These are phyloP conservation scores for Collybia mongolica DNA, from an alignment of 768 basidiomycete genomes.

Conservation along the genomic window DNA sequence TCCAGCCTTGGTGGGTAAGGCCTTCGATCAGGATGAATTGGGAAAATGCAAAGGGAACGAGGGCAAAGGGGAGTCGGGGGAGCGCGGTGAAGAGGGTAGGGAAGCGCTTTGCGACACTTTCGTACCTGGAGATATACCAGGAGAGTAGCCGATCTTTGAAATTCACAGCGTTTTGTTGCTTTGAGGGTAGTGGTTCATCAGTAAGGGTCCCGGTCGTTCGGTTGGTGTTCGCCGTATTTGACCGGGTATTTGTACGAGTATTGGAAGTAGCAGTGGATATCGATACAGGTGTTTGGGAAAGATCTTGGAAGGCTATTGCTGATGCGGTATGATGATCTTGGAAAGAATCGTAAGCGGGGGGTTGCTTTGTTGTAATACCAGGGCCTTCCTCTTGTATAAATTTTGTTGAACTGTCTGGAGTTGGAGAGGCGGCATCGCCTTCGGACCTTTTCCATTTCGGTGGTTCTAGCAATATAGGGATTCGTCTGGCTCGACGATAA, in stretches of 20 bases:
- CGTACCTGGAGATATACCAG: constrained; percentile 6
- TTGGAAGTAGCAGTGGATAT: neutral
- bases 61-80: constrained; percentile 71
- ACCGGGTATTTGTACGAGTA: constrained; percentile 11
- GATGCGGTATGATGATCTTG: neutral
- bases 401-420: neutral
- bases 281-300: constrained; percentile 6
- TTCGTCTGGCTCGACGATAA: constrained; percentile 36
- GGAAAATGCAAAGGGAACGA: constrained; percentile 90
- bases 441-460: constrained; percentile 16
- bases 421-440: neutral
- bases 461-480: constrained; percentile 17
- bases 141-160: constrained; percentile 5
- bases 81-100: constrained; percentile 71
- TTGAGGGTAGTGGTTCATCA: neutral
- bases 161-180: neutral
- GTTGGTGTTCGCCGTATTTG: constrained; percentile 9
- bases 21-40: constrained; percentile 94
- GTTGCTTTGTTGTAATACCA: neutral
- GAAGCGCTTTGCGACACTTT: constrained; percentile 39
- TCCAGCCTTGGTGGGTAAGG: constrained; percentile 83
- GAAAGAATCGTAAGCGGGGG: neutral
- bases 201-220: neutral
- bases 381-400: neutral
- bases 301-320: neutral